A percentile compares a stretch with the other conserved stretches of the same genome.
Conservation (phyloP, 768 basidiomycete species). For the Leccinum boreale region DNA sequence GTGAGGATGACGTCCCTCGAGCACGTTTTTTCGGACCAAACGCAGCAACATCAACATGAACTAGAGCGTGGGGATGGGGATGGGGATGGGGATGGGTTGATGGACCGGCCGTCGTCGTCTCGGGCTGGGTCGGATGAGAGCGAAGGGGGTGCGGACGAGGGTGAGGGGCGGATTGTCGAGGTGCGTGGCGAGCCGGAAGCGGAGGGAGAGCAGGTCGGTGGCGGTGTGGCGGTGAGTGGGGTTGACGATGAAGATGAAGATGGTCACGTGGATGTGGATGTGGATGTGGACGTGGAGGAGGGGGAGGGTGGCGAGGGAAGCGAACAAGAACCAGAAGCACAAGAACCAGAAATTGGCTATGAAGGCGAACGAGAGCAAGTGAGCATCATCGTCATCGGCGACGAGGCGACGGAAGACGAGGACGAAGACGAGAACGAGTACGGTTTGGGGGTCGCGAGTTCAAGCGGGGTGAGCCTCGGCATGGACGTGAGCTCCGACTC, state of each 20-base stretch:
- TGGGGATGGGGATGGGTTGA: neutral
- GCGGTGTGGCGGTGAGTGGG: slow-evolving; percentile 16
- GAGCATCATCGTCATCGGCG: neutral
- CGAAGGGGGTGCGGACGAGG: neutral
- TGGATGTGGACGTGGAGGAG: neutral
- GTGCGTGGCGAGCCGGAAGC: neutral
- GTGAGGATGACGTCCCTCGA: slow-evolving; percentile 27
- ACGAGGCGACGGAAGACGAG: neutral
- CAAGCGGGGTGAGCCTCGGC: neutral
- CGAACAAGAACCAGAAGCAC: neutral
- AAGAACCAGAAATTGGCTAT: neutral
- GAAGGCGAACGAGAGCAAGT: neutral
- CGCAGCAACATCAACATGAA: neutral
- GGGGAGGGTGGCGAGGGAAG: too few relatives aligned
- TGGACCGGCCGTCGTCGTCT: neutral
- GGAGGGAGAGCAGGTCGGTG: slow-evolving; percentile 1
- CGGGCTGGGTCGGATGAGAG: neutral
- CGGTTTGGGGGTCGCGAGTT: neutral
- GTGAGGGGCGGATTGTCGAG: neutral
- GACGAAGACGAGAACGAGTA: neutral
- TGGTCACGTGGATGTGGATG: neutral
- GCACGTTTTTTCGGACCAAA: slow-evolving; percentile 17
- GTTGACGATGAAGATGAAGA: slow-evolving; percentile 12
- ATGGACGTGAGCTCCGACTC: neutral
- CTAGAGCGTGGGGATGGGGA: neutral